Evolutionary conservation across 2,329 filamentous ascomycete genomes (phyloP).

Genomic region (Alternaria postmessia): DNA sequence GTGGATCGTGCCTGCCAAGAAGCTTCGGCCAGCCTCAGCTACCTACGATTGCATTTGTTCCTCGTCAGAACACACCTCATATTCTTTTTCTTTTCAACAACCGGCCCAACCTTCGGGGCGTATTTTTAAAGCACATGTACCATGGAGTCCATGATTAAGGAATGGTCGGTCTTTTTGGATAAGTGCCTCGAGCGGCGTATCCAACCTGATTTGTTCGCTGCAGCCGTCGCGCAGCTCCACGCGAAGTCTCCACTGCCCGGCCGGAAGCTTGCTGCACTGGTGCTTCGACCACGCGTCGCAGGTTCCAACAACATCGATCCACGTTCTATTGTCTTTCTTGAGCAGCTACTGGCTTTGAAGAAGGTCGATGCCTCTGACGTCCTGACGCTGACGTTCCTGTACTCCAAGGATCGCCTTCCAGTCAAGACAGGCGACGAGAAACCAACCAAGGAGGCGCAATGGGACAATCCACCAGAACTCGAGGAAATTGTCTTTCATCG

Average conservation of each 20-base stretch:
- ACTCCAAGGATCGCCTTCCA: conserved; percentile 45
- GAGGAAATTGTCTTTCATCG: conserved; percentile 51
- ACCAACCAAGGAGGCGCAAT: conserved; percentile 32
- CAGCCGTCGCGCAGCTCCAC: conserved; percentile 43
- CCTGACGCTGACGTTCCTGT: conserved; percentile 42
- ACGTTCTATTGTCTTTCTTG: conserved; percentile 45
- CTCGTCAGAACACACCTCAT: conserved; percentile 7
- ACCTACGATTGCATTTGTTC: conserved; percentile 19
- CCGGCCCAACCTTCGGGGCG: background rate
- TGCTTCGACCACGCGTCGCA: conserved; percentile 44
- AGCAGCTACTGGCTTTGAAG: conserved; percentile 43
- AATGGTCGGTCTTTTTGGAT: conserved; percentile 47
- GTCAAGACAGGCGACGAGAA: conserved; percentile 28
- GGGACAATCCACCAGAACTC: conserved; percentile 47
- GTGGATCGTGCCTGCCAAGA: conserved; percentile 15
- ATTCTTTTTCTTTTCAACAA: conserved; percentile 6
- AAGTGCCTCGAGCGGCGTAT: conserved; percentile 46
- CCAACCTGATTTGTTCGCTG: conserved; percentile 44
- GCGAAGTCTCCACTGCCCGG: conserved; percentile 46
- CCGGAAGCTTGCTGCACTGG: conserved; percentile 44
- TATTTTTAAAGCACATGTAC: conserved; percentile 29
- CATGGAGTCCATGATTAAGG: conserved; percentile 45
- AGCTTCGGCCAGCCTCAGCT: conserved; percentile 12
- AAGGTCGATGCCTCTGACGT: conserved; percentile 48
- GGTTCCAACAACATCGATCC: conserved; percentile 43